These are phyloP conservation scores for Maudiozyma humilis DNA, from an alignment of 1,139 yeast species.

Conservation along the genomic window DNA sequence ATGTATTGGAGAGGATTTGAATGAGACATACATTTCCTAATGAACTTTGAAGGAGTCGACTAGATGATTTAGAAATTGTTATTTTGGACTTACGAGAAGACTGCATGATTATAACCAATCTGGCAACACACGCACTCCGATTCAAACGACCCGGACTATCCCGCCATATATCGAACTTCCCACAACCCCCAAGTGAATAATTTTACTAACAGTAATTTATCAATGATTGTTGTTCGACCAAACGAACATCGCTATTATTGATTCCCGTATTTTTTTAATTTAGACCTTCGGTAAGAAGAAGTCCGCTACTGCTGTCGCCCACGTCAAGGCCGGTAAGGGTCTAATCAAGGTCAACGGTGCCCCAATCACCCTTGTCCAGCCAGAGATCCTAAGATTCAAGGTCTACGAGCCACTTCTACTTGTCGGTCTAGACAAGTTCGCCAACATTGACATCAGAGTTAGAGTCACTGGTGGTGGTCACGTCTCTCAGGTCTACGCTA, in stretches of 20 bases:
- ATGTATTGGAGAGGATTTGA: too few relatives aligned
- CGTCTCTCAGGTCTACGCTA: conserved; percentile 98
- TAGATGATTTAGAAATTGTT: too few relatives aligned
- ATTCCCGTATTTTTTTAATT: conserved; percentile 4
- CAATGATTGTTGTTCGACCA: conserved; percentile 81
- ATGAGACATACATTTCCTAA: too few relatives aligned
- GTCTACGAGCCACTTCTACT: conserved; percentile 98
- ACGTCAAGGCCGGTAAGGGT: conserved; percentile 99
- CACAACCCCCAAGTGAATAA: neutral
- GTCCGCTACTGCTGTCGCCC: conserved; percentile 99
- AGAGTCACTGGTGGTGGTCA: conserved; percentile 99
- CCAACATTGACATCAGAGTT: conserved; percentile 97
- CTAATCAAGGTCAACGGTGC: conserved; percentile 98
- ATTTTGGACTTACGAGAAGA: too few relatives aligned
- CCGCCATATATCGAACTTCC: neutral
- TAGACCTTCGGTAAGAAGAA: conserved; percentile 99
- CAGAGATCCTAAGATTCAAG: conserved; percentile 98
- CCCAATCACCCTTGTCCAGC: conserved; percentile 98
- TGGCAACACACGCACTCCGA: too few relatives aligned
- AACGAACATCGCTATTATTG: conserved; percentile 48
- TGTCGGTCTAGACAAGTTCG: conserved; percentile 98
- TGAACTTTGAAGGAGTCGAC: too few relatives aligned
- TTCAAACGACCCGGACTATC: too few relatives aligned
- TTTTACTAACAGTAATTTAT: conserved; percentile 17
- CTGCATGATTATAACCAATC: too few relatives aligned